Conservation (phyloP, 768 basidiomycete genomes). For the Lactarius pseudohatsudake region DNA sequence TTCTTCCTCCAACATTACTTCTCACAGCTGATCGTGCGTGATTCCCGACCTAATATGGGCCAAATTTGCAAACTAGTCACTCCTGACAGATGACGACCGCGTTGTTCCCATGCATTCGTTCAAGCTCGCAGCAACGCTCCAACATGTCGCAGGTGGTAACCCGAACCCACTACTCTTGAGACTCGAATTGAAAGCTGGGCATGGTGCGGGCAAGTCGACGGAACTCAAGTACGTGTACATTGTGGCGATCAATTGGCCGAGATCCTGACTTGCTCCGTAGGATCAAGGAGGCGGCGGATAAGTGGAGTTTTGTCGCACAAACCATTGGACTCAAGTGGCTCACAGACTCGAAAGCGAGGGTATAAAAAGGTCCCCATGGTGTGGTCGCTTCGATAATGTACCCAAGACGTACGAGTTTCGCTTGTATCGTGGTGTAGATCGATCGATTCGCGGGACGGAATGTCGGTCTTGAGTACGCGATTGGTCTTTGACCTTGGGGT, state of each 20-base stretch:
- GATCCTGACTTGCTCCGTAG: constrained; percentile 38
- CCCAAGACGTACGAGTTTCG: constrained; percentile 1
- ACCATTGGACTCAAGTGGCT: constrained; percentile 49
- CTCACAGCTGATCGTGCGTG: constrained; percentile 78
- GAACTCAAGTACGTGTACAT: constrained; percentile 52
- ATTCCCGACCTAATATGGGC: background rate
- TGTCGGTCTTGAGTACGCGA: constrained; percentile 82
- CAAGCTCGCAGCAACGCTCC: constrained; percentile 79
- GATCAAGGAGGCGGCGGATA: constrained; percentile 74
- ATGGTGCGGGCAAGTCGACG: constrained; percentile 78
- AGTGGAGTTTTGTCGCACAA: constrained; percentile 74
- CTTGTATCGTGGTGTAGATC: constrained; percentile 20
- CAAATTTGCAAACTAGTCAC: background rate
- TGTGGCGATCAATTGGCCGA: background rate
- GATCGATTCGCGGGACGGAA: constrained; percentile 37
- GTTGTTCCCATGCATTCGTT: constrained; percentile 88
- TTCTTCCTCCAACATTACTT: constrained; percentile 69
- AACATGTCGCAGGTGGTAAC: constrained; percentile 63
- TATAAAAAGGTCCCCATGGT: background rate
- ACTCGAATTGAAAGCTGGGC: constrained; percentile 78
- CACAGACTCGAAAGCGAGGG: constrained; percentile 3
- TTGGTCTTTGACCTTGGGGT: constrained; percentile 85
- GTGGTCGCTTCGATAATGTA: background rate
- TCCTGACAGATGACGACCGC: constrained; percentile 67
- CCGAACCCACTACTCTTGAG: constrained; percentile 71